Evolutionary conservation across 1,284 basidiomycete genomes (phyloP), one percentile per base, ranked within the genome.

Genomic region (Tilletia horrida): DNA sequence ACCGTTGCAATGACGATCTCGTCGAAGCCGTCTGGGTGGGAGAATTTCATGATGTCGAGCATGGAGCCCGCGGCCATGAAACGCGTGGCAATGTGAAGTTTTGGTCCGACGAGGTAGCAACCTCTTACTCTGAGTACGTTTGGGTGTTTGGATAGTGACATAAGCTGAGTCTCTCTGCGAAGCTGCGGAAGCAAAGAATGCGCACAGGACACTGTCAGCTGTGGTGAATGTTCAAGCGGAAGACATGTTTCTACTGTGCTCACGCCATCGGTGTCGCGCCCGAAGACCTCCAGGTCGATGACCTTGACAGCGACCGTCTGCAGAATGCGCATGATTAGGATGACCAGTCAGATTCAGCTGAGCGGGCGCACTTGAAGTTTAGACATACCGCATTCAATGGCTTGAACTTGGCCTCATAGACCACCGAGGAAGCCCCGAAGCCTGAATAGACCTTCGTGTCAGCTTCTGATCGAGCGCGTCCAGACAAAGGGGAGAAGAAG

Each of bases 61-160:
- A 90, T 90, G 74, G 90, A 91, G 35, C 91, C 91, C 69, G 88
- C 89, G 75, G 88, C 91, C 92, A 94, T 94, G 68, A 94, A 87
- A 47, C 92, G 89, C 66, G 92, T 85, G 2, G 92, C 91, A 69
- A 94, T 94, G 80, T 88, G 87, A 3, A 94, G 85, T 78, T 90
- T 91, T 81, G 90, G 88, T 45, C 90, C 91, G 7, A 88, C 85
- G 76, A 91, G 87, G 92, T 92, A 94, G 48, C 89, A 89, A 13
- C 92, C 92, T 73, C 92, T 88, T 1, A 94, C 92, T 67, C 91
- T 88, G 21, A 94, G 85, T 6, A 94, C 91, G 74, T 94, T 93
- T 29, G 92, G 91, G 73, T 94, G 92, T 79, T 94, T 94, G n/a
- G 89, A 91, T 1, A 94, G 85, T 2, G 91, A 92, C 92, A 94